These are phyloP conservation scores for Lunularia cruciata DNA, from an alignment of 225 moss, liverwort and hornwort genomes.

Conservation along the genomic window DNA sequence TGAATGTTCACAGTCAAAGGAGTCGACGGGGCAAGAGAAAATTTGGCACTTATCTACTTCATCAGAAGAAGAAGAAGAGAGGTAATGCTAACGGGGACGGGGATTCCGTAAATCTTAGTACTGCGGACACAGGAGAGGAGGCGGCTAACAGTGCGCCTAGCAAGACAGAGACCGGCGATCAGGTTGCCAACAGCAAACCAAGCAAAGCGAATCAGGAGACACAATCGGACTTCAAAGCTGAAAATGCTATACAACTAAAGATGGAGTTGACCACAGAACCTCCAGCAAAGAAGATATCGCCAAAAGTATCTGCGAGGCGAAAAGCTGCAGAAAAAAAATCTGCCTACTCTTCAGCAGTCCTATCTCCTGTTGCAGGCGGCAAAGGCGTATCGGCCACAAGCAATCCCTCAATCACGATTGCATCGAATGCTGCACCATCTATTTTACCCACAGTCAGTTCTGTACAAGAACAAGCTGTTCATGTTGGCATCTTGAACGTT, in stretches of 20 bases:
- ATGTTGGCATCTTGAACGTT: neutral
- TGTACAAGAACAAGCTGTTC: neutral
- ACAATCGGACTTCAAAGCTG: conserved; percentile 24
- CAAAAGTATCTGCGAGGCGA: conserved; percentile 9
- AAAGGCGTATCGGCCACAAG: neutral
- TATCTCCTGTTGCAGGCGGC: conserved; percentile 1
- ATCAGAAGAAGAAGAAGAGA: conserved; percentile 75
- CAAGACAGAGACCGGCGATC: conserved; percentile 37
- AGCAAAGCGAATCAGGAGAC: conserved; percentile 23
- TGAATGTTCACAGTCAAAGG: conserved; percentile 61
- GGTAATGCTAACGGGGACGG: conserved; percentile 56
- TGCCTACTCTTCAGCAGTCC: neutral
- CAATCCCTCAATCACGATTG: neutral
- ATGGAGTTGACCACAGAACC: neutral
- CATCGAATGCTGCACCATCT: neutral
- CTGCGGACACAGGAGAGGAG: conserved; percentile 58
- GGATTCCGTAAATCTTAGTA: conserved; percentile 61
- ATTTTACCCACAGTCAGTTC: neutral
- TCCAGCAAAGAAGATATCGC: conserved; percentile 16
- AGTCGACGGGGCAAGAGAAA: conserved; percentile 66
- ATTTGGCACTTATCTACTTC: conserved; percentile 75
- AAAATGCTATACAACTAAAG: neutral
- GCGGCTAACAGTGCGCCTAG: conserved; percentile 27
- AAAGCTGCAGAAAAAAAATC: conserved; percentile 8
- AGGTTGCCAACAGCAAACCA: conserved; percentile 35